These are phyloP conservation scores for Leptographium wingfieldii DNA, from an alignment of 2,329 filamentous ascomycete species.

Conservation along the genomic window DNA sequence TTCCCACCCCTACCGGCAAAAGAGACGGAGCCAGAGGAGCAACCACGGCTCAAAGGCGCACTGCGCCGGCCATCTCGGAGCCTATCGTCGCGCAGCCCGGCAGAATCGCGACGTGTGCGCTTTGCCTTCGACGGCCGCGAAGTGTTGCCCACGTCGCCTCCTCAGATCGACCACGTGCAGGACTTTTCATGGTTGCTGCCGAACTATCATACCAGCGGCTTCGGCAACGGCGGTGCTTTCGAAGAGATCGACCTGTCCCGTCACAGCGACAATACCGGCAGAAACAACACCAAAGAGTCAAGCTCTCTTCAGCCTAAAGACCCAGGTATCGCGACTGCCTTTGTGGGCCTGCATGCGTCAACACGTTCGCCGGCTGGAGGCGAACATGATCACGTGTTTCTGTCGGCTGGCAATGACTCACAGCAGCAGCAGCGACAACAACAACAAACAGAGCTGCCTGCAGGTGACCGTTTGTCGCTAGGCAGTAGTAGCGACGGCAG, in stretches of 20 bases:
- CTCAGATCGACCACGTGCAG: background rate
- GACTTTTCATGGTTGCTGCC: slow-evolving; percentile 10
- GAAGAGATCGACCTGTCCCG: slow-evolving; percentile 11
- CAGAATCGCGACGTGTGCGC: slow-evolving; percentile 42
- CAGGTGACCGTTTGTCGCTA: background rate
- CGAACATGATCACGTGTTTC: background rate
- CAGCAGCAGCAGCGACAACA: too few relatives aligned
- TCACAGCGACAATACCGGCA: background rate
- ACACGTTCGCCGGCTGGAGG: background rate
- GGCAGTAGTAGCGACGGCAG: background rate
- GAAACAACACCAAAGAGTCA: background rate
- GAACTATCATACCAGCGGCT: background rate
- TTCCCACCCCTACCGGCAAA: slow-evolving; percentile 21
- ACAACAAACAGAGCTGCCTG: background rate
- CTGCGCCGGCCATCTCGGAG: slow-evolving; percentile 42
- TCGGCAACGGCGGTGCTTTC: background rate
- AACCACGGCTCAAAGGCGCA: slow-evolving; percentile 35
- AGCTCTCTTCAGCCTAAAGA: background rate
- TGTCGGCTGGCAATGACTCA: background rate
- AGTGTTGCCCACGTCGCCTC: slow-evolving; percentile 48
- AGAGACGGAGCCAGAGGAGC: background rate
- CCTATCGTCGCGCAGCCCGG: background rate
- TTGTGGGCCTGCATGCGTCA: background rate
- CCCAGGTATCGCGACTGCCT: background rate
- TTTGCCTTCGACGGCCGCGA: slow-evolving; percentile 49